These are phyloP conservation scores for Cladophialophora exuberans DNA, from an alignment of 2,329 filamentous ascomycete species.

Conservation along the genomic window DNA sequence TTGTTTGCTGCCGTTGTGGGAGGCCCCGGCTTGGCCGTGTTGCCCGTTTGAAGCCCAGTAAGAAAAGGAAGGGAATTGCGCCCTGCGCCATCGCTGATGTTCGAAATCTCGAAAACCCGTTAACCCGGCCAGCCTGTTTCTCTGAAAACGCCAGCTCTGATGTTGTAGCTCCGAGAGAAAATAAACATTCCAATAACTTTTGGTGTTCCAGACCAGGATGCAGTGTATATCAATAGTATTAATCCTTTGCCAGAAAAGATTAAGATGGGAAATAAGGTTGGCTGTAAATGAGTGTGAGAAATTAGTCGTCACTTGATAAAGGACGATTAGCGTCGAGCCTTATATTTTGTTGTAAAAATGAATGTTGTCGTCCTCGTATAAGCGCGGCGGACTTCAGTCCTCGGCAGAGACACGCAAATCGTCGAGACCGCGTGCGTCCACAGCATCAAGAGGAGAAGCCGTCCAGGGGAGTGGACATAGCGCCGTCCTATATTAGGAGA, in stretches of 20 bases:
- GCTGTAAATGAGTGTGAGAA: slow-evolving; percentile 14
- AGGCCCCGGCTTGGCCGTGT: background rate
- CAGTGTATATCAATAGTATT: slow-evolving; percentile 16
- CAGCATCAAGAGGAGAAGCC: slow-evolving; percentile 19
- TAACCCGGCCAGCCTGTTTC: too few relatives aligned
- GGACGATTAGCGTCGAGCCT: slow-evolving; percentile 15
- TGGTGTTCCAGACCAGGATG: slow-evolving; percentile 29
- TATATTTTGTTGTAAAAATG: slow-evolving; percentile 10
- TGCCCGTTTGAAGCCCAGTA: background rate
- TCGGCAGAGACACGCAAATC: slow-evolving; percentile 15
- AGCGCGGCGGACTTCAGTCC: background rate
- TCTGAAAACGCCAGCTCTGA: slow-evolving; percentile 5
- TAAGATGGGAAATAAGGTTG: slow-evolving; percentile 9
- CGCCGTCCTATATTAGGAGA: slow-evolving; percentile 66
- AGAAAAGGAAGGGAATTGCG: background rate
- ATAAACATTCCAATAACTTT: slow-evolving; percentile 14
- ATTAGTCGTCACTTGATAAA: slow-evolving; percentile 29
- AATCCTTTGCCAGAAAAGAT: slow-evolving; percentile 32
- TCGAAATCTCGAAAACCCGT: background rate
- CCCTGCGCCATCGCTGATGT: slow-evolving; percentile 17
- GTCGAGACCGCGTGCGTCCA: slow-evolving; percentile 18
- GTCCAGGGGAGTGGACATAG: too few relatives aligned
- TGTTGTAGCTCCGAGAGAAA: slow-evolving; percentile 15
- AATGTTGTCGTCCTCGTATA: slow-evolving; percentile 14
- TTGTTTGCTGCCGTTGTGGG: background rate